phyloP scores from a whole-genome alignment of 495 filamentous ascomycete genomes.

The Parathielavia appendiculata region DNA sequence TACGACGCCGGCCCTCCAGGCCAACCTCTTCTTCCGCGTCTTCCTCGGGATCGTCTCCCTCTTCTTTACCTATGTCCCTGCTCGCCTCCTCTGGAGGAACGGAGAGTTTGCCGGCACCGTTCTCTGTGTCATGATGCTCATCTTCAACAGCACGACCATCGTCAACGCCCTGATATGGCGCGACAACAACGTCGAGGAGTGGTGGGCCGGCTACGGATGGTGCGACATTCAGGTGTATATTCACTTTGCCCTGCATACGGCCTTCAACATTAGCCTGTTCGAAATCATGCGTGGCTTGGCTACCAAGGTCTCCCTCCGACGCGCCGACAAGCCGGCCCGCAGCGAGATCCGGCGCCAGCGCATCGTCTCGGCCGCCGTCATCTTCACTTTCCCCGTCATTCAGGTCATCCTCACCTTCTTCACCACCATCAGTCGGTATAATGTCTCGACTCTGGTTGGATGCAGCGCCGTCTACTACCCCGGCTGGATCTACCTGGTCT shows the following conservation, averaged over 20 bases:
- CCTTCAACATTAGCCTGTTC: constrained; percentile 59
- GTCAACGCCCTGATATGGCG: constrained; percentile 82
- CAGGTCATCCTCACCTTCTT: constrained; percentile 64
- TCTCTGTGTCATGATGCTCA: constrained; percentile 59
- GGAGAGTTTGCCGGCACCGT: constrained; percentile 57
- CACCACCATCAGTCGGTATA: constrained; percentile 65
- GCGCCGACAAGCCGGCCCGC: constrained; percentile 47
- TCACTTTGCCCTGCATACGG: constrained; percentile 47
- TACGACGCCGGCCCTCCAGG: constrained; percentile 29
- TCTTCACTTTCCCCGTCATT: constrained; percentile 61
- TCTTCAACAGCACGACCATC: constrained; percentile 63
- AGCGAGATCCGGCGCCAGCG: constrained; percentile 49
- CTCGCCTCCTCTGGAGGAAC: constrained; percentile 52
- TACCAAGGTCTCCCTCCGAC: constrained; percentile 59
- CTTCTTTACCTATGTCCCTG: constrained; percentile 51
- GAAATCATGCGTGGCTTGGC: constrained; percentile 73
- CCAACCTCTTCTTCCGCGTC: constrained; percentile 41
- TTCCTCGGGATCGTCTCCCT: constrained; percentile 54
- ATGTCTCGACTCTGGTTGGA: constrained; percentile 66
- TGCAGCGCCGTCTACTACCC: constrained; percentile 60
- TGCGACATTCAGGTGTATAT: constrained; percentile 81
- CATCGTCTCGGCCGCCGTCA: constrained; percentile 59
- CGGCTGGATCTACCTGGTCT: constrained; percentile 64
- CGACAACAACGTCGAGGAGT: constrained; percentile 57
- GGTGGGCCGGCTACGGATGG: constrained; percentile 69